A percentile compares a stretch with the other conserved stretches of the same genome.
phyloP scores from a whole-genome alignment of 2,329 filamentous ascomycete species.

The Cadophora sp. region DNA sequence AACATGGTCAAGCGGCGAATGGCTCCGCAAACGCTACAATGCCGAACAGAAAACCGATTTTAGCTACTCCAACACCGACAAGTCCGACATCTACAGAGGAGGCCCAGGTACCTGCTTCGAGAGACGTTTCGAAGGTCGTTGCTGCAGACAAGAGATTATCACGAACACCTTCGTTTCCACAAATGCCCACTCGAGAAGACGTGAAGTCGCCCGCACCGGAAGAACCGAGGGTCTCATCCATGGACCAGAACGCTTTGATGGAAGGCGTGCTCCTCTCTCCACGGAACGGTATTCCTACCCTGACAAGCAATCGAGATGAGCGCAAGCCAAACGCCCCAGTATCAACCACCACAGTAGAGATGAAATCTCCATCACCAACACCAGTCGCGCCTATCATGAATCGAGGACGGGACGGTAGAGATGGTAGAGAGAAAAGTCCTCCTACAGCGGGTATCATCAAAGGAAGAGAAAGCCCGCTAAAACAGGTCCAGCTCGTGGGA shows the following conservation, averaged over 20 bases:
- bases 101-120: not conserved
- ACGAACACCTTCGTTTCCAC: slow-evolving; percentile 19
- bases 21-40: not conserved
- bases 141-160: slow-evolving; percentile 16
- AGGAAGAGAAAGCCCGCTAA: slow-evolving; percentile 16
- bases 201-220: slow-evolving; percentile 20
- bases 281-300: not conserved
- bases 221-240: slow-evolving; percentile 16
- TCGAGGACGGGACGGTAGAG: slow-evolving; percentile 11
- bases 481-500: slow-evolving; percentile 6
- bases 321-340: not conserved
- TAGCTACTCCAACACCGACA: not conserved
- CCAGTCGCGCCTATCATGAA: slow-evolving; percentile 1
- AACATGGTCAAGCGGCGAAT: not conserved
- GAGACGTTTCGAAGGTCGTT: slow-evolving; percentile 1
- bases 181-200: slow-evolving; percentile 22
- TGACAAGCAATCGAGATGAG: not conserved
- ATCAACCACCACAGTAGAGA: not conserved
- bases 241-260: slow-evolving; percentile 22
- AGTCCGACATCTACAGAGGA: slow-evolving; percentile 10
- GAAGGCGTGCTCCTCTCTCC: not conserved
- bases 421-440: slow-evolving; percentile 8
- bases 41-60: slow-evolving; percentile 6
- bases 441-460: not conserved
- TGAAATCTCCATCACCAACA: slow-evolving; percentile 13